Percentiles rank a stretch among this genome's conserved stretches.
phyloP scores from a whole-genome alignment of 1,284 basidiomycete genomes.

The Baeospora myosura region DNA sequence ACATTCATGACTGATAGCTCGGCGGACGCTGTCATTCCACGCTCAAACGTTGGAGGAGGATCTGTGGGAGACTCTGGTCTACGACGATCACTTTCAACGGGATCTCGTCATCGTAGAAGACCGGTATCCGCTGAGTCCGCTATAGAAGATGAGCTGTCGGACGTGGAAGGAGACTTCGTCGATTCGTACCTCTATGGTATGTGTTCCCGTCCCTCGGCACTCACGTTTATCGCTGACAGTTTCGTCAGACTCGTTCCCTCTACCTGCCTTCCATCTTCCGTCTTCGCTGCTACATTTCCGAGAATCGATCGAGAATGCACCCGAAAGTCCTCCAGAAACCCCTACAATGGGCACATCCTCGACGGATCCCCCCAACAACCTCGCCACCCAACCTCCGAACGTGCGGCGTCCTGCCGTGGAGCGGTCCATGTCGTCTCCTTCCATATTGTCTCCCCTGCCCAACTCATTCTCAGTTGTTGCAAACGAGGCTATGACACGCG shows the following conservation, averaged over 20 bases:
- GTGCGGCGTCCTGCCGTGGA: no score
- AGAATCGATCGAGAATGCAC: not conserved
- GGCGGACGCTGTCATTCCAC: conserved; percentile 21
- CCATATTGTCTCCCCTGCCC: no score
- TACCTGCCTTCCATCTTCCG: conserved; percentile 25
- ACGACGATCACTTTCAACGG: conserved; percentile 13
- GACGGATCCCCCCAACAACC: no score
- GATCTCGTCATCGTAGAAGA: conserved; percentile 24
- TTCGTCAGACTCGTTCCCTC: conserved; percentile 32
- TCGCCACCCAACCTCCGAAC: no score
- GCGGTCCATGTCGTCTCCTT: no score
- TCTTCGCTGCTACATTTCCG: no score
- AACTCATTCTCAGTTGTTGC: no score
- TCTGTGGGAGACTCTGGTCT: conserved; percentile 13
- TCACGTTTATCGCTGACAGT: conserved; percentile 23
- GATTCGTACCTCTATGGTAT: not conserved
- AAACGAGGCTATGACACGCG: no score
- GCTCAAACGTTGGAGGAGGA: conserved; percentile 3
- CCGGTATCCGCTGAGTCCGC: conserved; percentile 25
- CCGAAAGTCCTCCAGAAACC: conserved; percentile 22
- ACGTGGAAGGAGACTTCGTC: conserved; percentile 35
- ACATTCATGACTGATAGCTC: conserved; percentile 27
- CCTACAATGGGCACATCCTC: no score
- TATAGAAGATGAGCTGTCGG: conserved; percentile 33
- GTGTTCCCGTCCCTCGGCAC: no score